phyloP scores from a whole-genome alignment of 768 basidiomycete species.

The Tremella fuciformis region DNA sequence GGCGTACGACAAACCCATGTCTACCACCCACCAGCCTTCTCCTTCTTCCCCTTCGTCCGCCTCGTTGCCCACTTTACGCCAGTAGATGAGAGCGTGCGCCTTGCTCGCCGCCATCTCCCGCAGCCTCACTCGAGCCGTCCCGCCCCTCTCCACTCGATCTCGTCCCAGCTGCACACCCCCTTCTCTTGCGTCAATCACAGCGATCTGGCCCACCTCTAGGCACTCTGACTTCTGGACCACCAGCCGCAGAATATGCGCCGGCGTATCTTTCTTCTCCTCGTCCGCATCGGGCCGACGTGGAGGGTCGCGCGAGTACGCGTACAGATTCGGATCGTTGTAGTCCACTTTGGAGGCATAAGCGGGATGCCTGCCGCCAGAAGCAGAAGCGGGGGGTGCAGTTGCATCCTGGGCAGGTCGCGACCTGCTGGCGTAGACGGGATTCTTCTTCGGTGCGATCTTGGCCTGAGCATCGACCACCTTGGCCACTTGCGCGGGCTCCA shows the following conservation, averaged over 20 bases:
- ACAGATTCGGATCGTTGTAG: constrained; percentile 21
- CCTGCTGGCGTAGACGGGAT: constrained; percentile 16
- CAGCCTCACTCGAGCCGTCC: constrained; percentile 31
- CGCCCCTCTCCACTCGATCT: constrained; percentile 36
- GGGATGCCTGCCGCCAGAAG: neutral
- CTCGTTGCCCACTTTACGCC: constrained; percentile 26
- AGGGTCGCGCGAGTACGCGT: constrained; percentile 15
- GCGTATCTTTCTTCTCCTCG: constrained; percentile 10
- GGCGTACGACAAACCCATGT: constrained; percentile 25
- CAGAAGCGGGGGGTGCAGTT: neutral
- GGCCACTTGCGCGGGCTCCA: constrained; percentile 37
- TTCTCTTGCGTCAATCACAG: constrained; percentile 41
- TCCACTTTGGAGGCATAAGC: constrained; percentile 7
- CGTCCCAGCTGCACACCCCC: constrained; percentile 42
- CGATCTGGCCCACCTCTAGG: constrained; percentile 22
- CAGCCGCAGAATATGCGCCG: constrained; percentile 38
- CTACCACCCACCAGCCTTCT: constrained; percentile 47
- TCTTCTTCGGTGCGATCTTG: constrained; percentile 5
- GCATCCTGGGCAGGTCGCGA: neutral
- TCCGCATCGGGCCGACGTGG: constrained; percentile 6
- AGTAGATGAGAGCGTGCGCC: constrained; percentile 44
- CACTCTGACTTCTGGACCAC: constrained; percentile 28
- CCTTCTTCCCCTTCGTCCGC: constrained; percentile 12
- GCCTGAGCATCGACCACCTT: constrained; percentile 8
- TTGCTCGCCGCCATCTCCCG: constrained; percentile 49